A percentile compares a stretch with the other conserved stretches of the same genome.
Conservation (phyloP, 257 asterid species). For the Leptodermis oblonga region DNA sequence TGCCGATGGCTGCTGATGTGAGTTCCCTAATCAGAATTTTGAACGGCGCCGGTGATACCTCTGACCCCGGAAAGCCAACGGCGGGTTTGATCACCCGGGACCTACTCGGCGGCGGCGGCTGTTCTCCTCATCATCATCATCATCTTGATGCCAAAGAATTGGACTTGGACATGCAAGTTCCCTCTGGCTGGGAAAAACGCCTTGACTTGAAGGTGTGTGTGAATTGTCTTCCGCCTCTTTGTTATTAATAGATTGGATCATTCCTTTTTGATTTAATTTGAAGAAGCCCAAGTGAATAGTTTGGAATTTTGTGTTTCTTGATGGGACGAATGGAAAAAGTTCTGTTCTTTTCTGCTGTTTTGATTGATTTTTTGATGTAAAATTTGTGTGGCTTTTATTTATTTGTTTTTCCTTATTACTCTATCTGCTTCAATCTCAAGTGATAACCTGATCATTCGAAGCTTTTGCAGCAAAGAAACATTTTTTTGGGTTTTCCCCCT, state of each 20-base stretch:
- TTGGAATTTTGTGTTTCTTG: neutral
- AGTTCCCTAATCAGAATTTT: slow-evolving; percentile 56
- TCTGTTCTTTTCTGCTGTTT: neutral
- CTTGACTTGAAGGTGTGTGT: slow-evolving; percentile 67
- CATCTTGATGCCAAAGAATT: slow-evolving; percentile 66
- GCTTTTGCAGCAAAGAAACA: neutral
- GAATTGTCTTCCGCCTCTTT: neutral
- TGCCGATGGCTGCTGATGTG: slow-evolving; percentile 84
- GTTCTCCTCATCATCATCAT: neutral
- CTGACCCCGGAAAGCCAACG: slow-evolving; percentile 44
- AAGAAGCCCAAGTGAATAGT: neutral
- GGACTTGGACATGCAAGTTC: slow-evolving; percentile 92
- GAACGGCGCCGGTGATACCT: slow-evolving; percentile 49
- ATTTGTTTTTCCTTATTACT: neutral
- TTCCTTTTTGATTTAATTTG: too few species aligned
- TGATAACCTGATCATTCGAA: neutral
- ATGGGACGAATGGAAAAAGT: too few species aligned
- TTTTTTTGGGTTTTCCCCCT: neutral
- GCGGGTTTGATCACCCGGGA: slow-evolving; percentile 73
- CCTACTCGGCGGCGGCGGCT: slow-evolving; percentile 55
- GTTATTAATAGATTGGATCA: too few species aligned
- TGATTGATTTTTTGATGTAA: neutral
- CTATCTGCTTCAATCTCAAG: neutral
- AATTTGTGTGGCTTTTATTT: too few species aligned
- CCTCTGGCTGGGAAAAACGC: slow-evolving; percentile 91